Base-by-base conservation (phyloP, 768 basidiomycete species). In the Leucosporidium scottii region DNA sequence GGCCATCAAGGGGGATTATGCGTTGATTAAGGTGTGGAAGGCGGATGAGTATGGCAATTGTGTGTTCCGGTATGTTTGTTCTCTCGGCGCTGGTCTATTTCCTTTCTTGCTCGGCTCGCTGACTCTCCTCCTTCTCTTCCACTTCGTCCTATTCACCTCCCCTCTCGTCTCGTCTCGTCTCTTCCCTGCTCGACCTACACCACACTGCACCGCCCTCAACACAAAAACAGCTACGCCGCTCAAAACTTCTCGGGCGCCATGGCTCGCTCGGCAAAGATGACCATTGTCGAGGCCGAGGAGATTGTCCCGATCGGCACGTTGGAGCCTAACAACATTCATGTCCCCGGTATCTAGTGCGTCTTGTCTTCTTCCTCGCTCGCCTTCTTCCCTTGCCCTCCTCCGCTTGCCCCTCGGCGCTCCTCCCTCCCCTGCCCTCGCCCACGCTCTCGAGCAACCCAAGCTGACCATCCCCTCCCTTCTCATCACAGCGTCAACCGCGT, bases 201-300 rank as follows among this genome's bases (percentile, higher is more conserved):
- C n/a, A n/a, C n/a, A n/a, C n/a, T n/a, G n/a, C n/a, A n/a, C n/a
- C n/a, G n/a, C 34, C 34, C 34, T 36, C 34, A 6, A 36, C 34
- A 44, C 39, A 17, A 10, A 44, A 9, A 7, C 68, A 90, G 91
- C 67, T 93, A 90, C 76, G 83, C 91, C 10, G 85, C 90, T 54
- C 87, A 94, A 76, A 93, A 94, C 78, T 96, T 93, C 78, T 87
- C 81, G 75, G 83, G 85, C 5, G 86, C 84, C 23, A 93, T 94
- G 91, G 93, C 88, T 2, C 86, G 89, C 74, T 90, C 90, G 59
- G 92, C 92, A 1, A 89, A 86, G 74, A 74, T 93, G 60, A 93
- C 92, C 10, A 90, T 96, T 68, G 88, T 96, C 62, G 92, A 96
- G 83, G 92, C 92, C 1, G 92, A 96, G 75, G 81, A 91, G 72